Conservation (phyloP, 2,329 filamentous ascomycete genomes). For the Botrytis paeoniae region DNA sequence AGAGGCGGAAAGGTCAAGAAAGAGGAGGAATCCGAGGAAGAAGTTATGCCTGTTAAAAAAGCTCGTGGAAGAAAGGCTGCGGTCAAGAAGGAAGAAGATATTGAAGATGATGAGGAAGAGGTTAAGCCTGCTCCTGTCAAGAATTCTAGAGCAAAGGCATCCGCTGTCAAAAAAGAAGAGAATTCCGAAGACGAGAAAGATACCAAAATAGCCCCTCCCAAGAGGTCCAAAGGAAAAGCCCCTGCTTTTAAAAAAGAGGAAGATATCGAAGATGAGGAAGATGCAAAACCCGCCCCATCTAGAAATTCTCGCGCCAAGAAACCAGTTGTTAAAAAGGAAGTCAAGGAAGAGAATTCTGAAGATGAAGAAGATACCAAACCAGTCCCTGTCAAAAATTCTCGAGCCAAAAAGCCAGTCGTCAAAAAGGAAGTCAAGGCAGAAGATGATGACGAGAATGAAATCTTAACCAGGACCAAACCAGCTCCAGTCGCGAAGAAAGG, state of each 20-base stretch:
- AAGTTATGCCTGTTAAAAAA: conserved; percentile 37
- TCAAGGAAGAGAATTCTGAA: neutral
- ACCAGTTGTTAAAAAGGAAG: conserved; percentile 23
- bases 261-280: conserved; percentile 13
- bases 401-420: neutral
- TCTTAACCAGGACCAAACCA: conserved; percentile 10
- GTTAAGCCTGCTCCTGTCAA: conserved; percentile 5
- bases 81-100: conserved; percentile 14
- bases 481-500: neutral
- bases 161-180: conserved; percentile 30
- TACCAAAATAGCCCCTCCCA: neutral
- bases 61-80: neutral
- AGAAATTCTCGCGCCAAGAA: conserved; percentile 28
- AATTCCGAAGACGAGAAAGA: conserved; percentile 14
- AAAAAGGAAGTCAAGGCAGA: conserved; percentile 9
- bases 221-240: conserved; percentile 24
- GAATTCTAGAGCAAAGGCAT: conserved; percentile 24
- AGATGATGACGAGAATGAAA: conserved; percentile 13
- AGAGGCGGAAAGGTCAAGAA: conserved; percentile 13
- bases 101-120: neutral
- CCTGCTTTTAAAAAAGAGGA: conserved; percentile 31
- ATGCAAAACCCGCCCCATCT: conserved; percentile 30
- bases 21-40: conserved; percentile 11
- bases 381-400: neutral
- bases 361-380: neutral